Percentiles rank a stretch among this genome's conserved stretches.
These are phyloP conservation scores for Wickerhamiella kazuoi DNA, from an alignment of 805 yeast genomes.

Conservation along the genomic window DNA sequence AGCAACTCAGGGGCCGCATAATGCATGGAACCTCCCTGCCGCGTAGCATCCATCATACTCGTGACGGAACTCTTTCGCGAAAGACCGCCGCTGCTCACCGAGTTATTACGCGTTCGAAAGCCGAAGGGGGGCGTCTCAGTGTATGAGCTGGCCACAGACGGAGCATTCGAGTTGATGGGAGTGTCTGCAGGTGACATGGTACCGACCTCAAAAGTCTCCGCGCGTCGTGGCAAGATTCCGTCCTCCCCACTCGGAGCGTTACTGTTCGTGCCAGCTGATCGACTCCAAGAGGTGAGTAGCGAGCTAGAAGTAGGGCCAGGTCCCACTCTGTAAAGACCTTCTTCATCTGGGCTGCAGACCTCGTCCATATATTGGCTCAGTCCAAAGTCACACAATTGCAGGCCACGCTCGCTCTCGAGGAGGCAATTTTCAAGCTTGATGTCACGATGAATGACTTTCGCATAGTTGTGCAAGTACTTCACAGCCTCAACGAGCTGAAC, in stretches of 20 bases:
- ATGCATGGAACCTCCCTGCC: conserved; percentile 69
- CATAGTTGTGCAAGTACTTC: conserved; percentile 41
- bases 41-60: conserved; percentile 2
- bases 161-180: background rate
- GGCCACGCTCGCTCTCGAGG: conserved; percentile 27
- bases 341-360: background rate
- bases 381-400: conserved; percentile 77
- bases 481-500: conserved; percentile 43
- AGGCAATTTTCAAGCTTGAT: conserved; percentile 67
- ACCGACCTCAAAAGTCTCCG: background rate
- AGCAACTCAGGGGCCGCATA: conserved; percentile 83
- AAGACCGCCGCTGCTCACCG: background rate
- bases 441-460: conserved; percentile 64
- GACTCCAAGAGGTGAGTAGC: background rate
- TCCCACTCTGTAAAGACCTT: background rate
- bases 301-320: background rate
- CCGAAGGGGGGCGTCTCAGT: background rate
- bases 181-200: background rate
- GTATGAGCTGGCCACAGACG: background rate
- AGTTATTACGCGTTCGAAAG: background rate
- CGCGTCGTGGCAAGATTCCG: background rate
- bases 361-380: conserved; percentile 30
- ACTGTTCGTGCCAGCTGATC: background rate
- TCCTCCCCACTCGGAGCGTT: background rate
- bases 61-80: background rate